Base-by-base conservation (phyloP, 805 yeast species). In the Lachancea lanzarotensis region DNA sequence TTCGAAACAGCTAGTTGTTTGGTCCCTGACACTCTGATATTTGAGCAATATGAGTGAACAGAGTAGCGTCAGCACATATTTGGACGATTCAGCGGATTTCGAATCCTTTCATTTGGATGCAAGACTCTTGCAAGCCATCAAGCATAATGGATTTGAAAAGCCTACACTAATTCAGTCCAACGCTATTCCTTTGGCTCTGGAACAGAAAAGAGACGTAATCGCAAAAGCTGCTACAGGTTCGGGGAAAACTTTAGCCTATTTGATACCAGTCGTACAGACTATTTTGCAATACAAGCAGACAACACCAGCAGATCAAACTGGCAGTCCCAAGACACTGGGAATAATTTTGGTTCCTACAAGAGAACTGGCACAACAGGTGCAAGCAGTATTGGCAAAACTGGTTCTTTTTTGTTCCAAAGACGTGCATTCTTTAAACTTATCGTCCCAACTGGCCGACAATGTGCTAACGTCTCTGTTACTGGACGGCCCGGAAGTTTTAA, bases 201-300 rank as follows among this genome's bases (percentile, higher is more conserved):
- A 87, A 52, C 93, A 91, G 53, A 85, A 83, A 60, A 82, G 89
- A 68, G 97, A 91, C 62, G 84, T 91, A 51, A 83, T 91, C 38
- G 97, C 97, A 32, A 82, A 85, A 60, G 96, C 98, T 6, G 80
- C 87, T 20, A 91, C 98, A 0, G 98, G 98, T 3, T 84, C 96
- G 8, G 98, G 98, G 52, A 91, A 91, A 65, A 91, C 98, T 0
- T 85, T 87, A 10, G 95, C 97, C 1, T 91, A 91, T 61, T 67
- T 83, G 51, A 75, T 91, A 40, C 98, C 98, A 6, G 82, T 93
- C 15, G 64, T 93, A 34, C 95, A 93, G 63, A 75, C 80, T 34
- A 76, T 93, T 34, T 69, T 91, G 47, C 68, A 71, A 18, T 69
- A 68, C 37, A 67, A 54, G 47, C 62, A 54, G 47, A 62, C 54